Percentiles rank a stretch among this genome's conserved stretches.
Evolutionary conservation across 2,329 filamentous ascomycete species (phyloP).

Genomic region (Stagonosporopsis chrysanthemi): DNA sequence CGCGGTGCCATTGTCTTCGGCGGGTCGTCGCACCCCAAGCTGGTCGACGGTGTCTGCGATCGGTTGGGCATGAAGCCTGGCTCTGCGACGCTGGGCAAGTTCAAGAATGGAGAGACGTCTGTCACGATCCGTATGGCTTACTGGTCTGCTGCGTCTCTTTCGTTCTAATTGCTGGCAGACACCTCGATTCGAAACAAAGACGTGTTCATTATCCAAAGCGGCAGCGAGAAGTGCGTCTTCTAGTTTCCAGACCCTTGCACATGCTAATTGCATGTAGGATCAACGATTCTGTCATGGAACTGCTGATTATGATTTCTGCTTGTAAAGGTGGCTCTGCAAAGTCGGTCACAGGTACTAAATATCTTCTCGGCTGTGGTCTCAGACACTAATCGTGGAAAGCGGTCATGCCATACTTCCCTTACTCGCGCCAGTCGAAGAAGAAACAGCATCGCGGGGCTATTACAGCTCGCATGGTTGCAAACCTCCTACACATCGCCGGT

Average conservation of each 20-base stretch:
- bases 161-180: conserved; percentile 48
- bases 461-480: conserved; percentile 95
- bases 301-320: conserved; percentile 98
- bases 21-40: conserved; percentile 69
- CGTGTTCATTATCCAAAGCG: conserved; percentile 98
- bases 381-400: conserved; percentile 59
- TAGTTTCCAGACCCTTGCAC: conserved; percentile 15
- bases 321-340: conserved; percentile 98
- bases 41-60: conserved; percentile 72
- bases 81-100: conserved; percentile 69
- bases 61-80: conserved; percentile 67
- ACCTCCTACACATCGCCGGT: conserved; percentile 89
- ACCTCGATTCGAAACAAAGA: conserved; percentile 91
- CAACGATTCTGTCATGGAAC: conserved; percentile 99
- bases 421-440: conserved; percentile 98
- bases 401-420: conserved; percentile 95
- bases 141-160: conserved; percentile 12
- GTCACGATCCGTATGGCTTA: conserved; percentile 66
- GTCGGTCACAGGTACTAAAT: conserved; percentile 84
- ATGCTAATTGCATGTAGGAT: conserved; percentile 62
- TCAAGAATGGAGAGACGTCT: conserved; percentile 74
- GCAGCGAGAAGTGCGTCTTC: conserved; percentile 72
- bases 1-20: conserved; percentile 73
- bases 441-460: conserved; percentile 97
- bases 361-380: conserved; percentile 12